Evolutionary conservation across 768 basidiomycete species (phyloP).

Genomic region (Leccinum disarticulatum): DNA sequence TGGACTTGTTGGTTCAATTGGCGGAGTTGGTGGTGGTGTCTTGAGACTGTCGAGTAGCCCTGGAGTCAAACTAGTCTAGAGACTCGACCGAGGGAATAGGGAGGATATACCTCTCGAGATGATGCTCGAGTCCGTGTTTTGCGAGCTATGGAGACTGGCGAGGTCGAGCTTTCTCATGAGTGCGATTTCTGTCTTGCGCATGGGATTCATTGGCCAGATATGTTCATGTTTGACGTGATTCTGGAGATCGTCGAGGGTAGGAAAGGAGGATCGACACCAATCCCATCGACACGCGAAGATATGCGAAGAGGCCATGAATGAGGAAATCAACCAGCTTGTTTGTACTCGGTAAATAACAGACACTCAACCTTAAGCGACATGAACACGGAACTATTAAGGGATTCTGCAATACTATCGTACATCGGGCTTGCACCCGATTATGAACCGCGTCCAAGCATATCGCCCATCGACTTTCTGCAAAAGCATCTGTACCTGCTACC

Average conservation of each 20-base stretch:
- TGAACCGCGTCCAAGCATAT: constrained; percentile 54
- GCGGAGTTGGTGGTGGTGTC: constrained; percentile 1
- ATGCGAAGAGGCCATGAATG: constrained; percentile 7
- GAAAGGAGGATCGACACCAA: constrained; percentile 49
- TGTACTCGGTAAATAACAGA: constrained; percentile 14
- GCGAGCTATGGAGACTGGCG: constrained; percentile 32
- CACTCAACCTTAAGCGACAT: background rate
- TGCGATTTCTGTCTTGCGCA: constrained; percentile 44
- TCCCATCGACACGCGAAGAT: constrained; percentile 49
- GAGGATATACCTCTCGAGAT: constrained; percentile 21
- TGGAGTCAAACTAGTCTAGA: constrained; percentile 9
- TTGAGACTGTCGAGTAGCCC: constrained; percentile 2
- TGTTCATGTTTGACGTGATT: constrained; percentile 51
- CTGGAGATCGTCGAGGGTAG: constrained; percentile 37
- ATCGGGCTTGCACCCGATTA: constrained; percentile 61
- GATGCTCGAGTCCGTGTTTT: constrained; percentile 11
- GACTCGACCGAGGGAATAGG: background rate
- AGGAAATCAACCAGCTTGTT: constrained; percentile 13
- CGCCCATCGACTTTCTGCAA: constrained; percentile 63
- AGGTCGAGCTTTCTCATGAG: constrained; percentile 38
- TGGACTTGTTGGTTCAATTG: background rate
- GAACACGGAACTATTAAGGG: constrained; percentile 5
- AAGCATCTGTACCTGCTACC: constrained; percentile 63
- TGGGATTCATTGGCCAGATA: constrained; percentile 43
- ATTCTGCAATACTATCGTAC: constrained; percentile 40